Conservation (phyloP, 225 moss, liverwort and hornwort species). For the Physcomitrium patens region DNA sequence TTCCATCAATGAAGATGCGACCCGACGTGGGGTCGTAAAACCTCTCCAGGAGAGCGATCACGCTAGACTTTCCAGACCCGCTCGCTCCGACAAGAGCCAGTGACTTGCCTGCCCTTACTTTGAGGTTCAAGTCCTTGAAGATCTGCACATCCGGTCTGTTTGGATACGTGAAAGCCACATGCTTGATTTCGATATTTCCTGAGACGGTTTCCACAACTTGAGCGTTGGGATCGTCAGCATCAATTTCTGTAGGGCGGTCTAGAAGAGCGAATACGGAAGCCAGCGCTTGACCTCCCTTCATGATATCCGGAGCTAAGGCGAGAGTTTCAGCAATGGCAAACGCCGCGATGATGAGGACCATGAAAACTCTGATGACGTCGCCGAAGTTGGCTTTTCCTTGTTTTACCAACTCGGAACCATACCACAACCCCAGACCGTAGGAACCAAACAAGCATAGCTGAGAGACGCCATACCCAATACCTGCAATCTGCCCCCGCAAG, state of each 20-base stretch:
- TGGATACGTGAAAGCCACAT: constrained; percentile 48
- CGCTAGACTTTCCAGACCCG: constrained; percentile 55
- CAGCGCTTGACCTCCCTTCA: constrained; percentile 56
- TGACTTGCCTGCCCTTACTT: constrained; percentile 46
- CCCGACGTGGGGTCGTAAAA: constrained; percentile 57
- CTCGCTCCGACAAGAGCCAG: constrained; percentile 58
- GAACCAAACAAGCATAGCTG: constrained; percentile 52
- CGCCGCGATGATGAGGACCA: constrained; percentile 63
- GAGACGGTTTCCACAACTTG: constrained; percentile 34
- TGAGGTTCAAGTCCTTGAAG: constrained; percentile 47
- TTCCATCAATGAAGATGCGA: constrained; percentile 43
- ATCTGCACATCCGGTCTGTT: constrained; percentile 54
- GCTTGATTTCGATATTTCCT: constrained; percentile 52
- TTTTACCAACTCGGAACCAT: constrained; percentile 45
- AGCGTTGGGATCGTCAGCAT: constrained; percentile 41
- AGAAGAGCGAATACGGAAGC: constrained; percentile 52
- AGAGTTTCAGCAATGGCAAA: constrained; percentile 64
- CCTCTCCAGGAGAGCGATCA: constrained; percentile 53
- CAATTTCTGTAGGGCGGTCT: constrained; percentile 55
- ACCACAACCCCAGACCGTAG: constrained; percentile 61
- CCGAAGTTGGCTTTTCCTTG: constrained; percentile 34
- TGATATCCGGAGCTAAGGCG: constrained; percentile 50
- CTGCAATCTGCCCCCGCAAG: constrained; percentile 58
- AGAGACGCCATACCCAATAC: constrained; percentile 57
- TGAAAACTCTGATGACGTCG: constrained; percentile 48